Percentiles rank a stretch among this genome's conserved stretches.
Conservation (phyloP, 768 basidiomycete genomes). For the Lanmaoa pseudosensibilis region DNA sequence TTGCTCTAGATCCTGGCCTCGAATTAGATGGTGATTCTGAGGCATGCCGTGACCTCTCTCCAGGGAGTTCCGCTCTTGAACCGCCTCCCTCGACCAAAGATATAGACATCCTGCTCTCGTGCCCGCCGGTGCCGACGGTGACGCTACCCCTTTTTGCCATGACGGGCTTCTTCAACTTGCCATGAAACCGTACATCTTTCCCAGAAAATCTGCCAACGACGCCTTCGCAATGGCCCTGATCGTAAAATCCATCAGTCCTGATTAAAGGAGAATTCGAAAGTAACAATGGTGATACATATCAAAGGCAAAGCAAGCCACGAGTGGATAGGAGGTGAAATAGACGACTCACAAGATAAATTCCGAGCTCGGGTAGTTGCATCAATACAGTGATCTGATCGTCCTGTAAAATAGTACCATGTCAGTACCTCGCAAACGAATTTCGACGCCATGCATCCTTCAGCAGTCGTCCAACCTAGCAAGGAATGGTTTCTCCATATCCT, state of each 20-base stretch:
- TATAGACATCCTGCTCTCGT: conserved; percentile 19
- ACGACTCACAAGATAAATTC: conserved; percentile 61
- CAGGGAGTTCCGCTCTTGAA: not conserved
- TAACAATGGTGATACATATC: not conserved
- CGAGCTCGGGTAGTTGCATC: conserved; percentile 63
- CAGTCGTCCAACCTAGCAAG: not conserved
- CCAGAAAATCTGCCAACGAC: conserved; percentile 77
- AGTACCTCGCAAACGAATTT: conserved; percentile 1
- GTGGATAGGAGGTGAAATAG: no score
- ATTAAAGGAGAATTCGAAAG: not conserved
- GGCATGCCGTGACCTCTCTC: conserved; percentile 4
- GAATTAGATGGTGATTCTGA: conserved; percentile 22
- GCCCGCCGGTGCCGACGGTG: not conserved
- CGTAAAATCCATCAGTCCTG: not conserved
- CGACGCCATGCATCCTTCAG: not conserved
- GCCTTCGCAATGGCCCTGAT: conserved; percentile 82
- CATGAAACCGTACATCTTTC: conserved; percentile 63
- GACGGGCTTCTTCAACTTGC: conserved; percentile 76
- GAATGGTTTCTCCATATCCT: not conserved
- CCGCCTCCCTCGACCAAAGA: conserved; percentile 15
- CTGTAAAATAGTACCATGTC: conserved; percentile 38
- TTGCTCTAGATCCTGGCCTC: conserved; percentile 19
- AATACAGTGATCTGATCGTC: conserved; percentile 79
- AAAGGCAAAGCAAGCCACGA: not conserved
- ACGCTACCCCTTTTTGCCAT: conserved; percentile 61